Conservation (phyloP, 1,284 basidiomycete species). For the Entoloma clypeatum region DNA sequence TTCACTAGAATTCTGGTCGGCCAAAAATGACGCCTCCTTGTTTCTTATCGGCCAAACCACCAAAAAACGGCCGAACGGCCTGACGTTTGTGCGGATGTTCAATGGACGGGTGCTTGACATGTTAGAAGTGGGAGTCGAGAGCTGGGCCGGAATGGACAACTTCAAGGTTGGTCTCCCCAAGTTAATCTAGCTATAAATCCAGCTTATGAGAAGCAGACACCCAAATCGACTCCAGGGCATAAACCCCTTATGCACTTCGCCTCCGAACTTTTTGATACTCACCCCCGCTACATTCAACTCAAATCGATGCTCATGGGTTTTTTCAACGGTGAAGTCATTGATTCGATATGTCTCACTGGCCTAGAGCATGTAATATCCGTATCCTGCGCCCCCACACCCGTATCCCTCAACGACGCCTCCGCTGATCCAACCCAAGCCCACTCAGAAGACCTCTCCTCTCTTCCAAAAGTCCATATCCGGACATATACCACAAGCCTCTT, state of each 20-base stretch:
- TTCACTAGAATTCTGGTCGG: constrained; percentile 89
- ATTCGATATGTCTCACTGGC: constrained; percentile 80
- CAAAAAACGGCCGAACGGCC: constrained; percentile 91
- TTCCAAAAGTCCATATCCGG: constrained; percentile 87
- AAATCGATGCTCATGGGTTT: constrained; percentile 92
- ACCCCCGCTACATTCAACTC: constrained; percentile 87
- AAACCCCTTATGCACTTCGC: constrained; percentile 95
- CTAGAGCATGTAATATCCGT: constrained; percentile 92
- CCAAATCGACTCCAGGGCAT: constrained; percentile 88
- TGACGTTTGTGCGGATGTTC: constrained; percentile 87
- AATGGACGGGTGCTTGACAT: constrained; percentile 90
- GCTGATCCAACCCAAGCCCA: constrained; percentile 33
- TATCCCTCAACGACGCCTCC: constrained; percentile 44
- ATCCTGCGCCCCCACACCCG: constrained; percentile 67
- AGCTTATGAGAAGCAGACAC: constrained; percentile 46
- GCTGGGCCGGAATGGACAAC: constrained; percentile 72
- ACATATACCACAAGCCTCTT: constrained; percentile 80
- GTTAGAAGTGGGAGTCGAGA: constrained; percentile 89
- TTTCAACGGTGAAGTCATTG: constrained; percentile 84
- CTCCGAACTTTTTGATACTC: constrained; percentile 88
- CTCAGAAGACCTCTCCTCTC: constrained; percentile 39
- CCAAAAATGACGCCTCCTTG: constrained; percentile 93
- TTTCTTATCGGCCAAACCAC: constrained; percentile 90
- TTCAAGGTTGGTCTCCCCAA: constrained; percentile 66
- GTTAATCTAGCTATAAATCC: background rate